Evolutionary conservation across 2,329 filamentous ascomycete genomes (phyloP).

Genomic region (Calonectria honghensis): DNA sequence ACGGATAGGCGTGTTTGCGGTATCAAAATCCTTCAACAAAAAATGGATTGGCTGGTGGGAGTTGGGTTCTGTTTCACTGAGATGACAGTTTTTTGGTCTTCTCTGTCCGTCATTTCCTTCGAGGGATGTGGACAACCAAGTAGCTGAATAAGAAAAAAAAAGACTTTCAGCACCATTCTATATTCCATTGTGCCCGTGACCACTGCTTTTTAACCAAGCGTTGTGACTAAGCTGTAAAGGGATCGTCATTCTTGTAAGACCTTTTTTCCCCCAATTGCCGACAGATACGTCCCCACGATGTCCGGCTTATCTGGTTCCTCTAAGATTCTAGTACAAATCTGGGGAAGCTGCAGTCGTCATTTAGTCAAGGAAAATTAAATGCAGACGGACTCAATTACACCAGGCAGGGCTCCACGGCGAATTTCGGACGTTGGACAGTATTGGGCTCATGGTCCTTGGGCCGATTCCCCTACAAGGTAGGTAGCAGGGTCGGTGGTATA

Average conservation of each 20-base stretch:
- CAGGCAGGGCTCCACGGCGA: conserved; percentile 43
- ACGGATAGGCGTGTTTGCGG: conserved; percentile 44
- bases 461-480: conserved; percentile 49
- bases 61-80: conserved; percentile 51
- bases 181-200: not conserved
- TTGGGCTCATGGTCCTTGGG: conserved; percentile 50
- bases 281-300: not conserved
- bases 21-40: conserved; percentile 54
- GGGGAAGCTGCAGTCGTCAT: conserved; percentile 4
- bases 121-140: conserved; percentile 20
- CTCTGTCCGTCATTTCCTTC: conserved; percentile 27
- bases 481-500: conserved; percentile 42
- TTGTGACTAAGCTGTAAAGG: not conserved
- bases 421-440: conserved; percentile 51
- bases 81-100: conserved; percentile 47
- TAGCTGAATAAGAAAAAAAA: conserved; percentile 34
- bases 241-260: not conserved
- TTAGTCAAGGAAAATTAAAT: not conserved
- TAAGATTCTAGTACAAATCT: not conserved
- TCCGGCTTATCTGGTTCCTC: not conserved
- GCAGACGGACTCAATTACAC: conserved; percentile 23
- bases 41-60: conserved; percentile 54
- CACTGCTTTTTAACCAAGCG: not conserved
- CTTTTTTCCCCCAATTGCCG: not conserved
- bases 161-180: conserved; percentile 20